Conservation (phyloP, 306 rosid genomes). For the Albizia julibrissin region DNA sequence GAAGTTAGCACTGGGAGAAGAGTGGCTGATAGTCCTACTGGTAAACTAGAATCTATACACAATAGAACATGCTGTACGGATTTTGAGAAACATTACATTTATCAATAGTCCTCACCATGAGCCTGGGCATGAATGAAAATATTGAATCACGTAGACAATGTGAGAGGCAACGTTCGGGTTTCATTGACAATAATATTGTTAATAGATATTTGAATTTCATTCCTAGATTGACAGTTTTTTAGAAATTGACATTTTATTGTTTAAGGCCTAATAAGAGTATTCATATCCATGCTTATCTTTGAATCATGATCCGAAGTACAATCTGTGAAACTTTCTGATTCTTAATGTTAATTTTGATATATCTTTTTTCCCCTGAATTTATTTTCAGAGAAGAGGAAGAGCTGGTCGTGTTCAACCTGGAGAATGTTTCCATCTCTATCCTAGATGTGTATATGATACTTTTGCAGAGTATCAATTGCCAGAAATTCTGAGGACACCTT, state of each 20-base stretch:
- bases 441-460: conserved; percentile 80
- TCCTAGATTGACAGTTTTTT: neutral
- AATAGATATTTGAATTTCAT: neutral
- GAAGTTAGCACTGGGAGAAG: neutral
- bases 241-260: neutral
- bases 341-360: conserved; percentile 16
- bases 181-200: neutral
- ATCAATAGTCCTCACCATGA: conserved; percentile 20
- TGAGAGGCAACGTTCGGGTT: neutral
- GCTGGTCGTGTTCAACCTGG: conserved; percentile 99
- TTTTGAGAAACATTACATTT: neutral
- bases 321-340: conserved; percentile 21
- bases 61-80: neutral
- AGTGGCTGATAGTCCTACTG: conserved; percentile 9
- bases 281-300: neutral
- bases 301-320: conserved; percentile 17
- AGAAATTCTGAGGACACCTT: conserved; percentile 96
- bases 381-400: conserved; percentile 93
- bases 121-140: neutral
- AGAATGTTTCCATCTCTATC: conserved; percentile 91
- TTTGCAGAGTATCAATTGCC: conserved; percentile 91
- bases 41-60: neutral
- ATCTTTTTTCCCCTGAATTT: conserved; percentile 17
- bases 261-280: neutral
- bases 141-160: neutral